Evolutionary conservation across 805 yeast genomes (phyloP), one percentile per base, ranked within the genome.

Genomic region (Kluyveromyces dobzhanskii): DNA sequence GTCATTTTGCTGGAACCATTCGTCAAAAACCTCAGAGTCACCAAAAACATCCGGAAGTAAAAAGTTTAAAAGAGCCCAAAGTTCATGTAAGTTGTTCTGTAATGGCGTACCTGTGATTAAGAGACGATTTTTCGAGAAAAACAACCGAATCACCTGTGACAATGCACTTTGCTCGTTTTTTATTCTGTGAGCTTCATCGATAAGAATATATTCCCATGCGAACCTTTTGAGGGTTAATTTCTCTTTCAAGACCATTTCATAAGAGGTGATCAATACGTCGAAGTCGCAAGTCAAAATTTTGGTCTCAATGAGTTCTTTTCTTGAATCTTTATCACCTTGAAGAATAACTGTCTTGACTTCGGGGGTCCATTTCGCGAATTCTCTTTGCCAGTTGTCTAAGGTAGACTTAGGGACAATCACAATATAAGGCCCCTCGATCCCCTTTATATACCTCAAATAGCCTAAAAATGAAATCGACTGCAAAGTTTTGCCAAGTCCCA

Each of bases 161-260:
- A 90, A 67, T 28, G 92, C 80, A 48, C 94, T 80, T 54, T 85
- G 94, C 56, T 92, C 97, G 58, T 92, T 92, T 57, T 90, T 90
- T 57, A 90, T 90, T 57, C 97, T 76, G 61, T 90, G 98, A 2
- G 97, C 97, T 62, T 88, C 97, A 65, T 90, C 98, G 38, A 90
- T 85, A 16, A 92, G 73, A 40, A 92, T 79, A 59, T 90, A 90
- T 62, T 88, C 88, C 97, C 97, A 90, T 37, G 82, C 79, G 42
- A 90, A 65, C 57, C 83, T 86, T 51, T 83, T 83, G 50, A 92
- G 67, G 32, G 75, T 75, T 13, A 84, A 56, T 59, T 90, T 90
- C 57, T 90, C 98, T 43, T 94, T 75, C 35, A 90, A 78, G 16
- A 92, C 92, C 80, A 87, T 85, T 56, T 90, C 97, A 58, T 83